Evolutionary conservation across 2,329 filamentous ascomycete genomes (phyloP).

Genomic region (Colletotrichum horii): DNA sequence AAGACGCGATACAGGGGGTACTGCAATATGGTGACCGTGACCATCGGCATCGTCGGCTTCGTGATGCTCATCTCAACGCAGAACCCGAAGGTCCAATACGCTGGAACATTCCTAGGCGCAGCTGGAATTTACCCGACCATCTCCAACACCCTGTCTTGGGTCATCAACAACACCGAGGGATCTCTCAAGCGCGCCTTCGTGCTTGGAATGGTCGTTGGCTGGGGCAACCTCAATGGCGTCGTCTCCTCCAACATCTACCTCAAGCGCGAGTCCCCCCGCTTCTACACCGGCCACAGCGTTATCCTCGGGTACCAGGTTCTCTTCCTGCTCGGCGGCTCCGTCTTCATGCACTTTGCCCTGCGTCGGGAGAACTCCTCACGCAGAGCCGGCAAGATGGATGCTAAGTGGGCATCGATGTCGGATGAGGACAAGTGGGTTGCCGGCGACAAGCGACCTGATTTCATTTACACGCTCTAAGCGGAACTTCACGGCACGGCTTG

Average conservation of each 20-base stretch:
- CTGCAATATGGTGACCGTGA: conserved; percentile 68
- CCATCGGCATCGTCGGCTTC: conserved; percentile 70
- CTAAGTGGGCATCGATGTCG: conserved; percentile 59
- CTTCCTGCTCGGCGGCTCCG: conserved; percentile 67
- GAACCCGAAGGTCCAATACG: conserved; percentile 65
- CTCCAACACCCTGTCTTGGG: conserved; percentile 74
- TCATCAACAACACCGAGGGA: conserved; percentile 70
- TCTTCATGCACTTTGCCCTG: conserved; percentile 65
- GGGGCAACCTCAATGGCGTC: conserved; percentile 78
- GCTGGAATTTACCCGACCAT: conserved; percentile 76
- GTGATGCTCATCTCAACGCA: conserved; percentile 65
- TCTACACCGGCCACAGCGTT: conserved; percentile 60
- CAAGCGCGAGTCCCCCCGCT: conserved; percentile 31
- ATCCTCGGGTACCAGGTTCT: conserved; percentile 69
- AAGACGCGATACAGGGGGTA: conserved; percentile 66
- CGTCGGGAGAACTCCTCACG: conserved; percentile 65
- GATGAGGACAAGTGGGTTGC: conserved; percentile 59
- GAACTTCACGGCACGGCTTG: accelerated
- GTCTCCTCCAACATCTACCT: conserved; percentile 71
- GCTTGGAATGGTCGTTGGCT: conserved; percentile 76
- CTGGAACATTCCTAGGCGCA: conserved; percentile 72
- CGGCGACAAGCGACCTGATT: conserved; percentile 56
- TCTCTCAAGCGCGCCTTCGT: conserved; percentile 71
- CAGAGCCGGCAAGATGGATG: conserved; percentile 57
- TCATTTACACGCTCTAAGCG: conserved; percentile 36